A percentile compares a stretch with the other conserved stretches of the same genome.
phyloP scores from a whole-genome alignment of 2,329 filamentous ascomycete genomes.

The Paraphoma sp. region DNA sequence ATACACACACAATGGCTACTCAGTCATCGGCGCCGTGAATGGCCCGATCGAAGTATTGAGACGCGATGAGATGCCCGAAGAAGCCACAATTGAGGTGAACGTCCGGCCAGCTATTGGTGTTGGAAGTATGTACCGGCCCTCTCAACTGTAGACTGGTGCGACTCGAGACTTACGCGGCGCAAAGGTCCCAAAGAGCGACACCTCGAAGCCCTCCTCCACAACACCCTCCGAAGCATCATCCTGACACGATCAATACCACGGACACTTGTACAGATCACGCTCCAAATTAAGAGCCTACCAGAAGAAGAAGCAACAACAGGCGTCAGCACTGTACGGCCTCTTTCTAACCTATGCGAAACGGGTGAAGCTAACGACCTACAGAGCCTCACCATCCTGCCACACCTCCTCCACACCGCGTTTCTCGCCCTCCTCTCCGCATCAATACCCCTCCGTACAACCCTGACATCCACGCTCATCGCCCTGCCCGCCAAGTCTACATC shows the following conservation, averaged over 20 bases:
- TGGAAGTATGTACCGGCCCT: conserved; percentile 64
- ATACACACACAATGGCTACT: conserved; percentile 77
- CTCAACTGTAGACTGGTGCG: not conserved
- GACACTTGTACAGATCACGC: conserved; percentile 77
- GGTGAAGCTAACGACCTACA: conserved; percentile 44
- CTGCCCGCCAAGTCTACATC: conserved; percentile 67
- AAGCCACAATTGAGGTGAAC: conserved; percentile 88
- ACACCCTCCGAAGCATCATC: conserved; percentile 75
- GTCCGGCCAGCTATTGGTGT: conserved; percentile 85
- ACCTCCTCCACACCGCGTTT: conserved; percentile 81
- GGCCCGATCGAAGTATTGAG: conserved; percentile 89
- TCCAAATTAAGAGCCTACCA: conserved; percentile 76
- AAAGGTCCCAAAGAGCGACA: conserved; percentile 66
- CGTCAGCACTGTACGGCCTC: conserved; percentile 61
- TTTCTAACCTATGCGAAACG: conserved; percentile 10
- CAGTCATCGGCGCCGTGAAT: conserved; percentile 85
- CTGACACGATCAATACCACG: conserved; percentile 78
- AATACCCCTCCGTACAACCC: conserved; percentile 77
- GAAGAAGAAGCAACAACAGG: conserved; percentile 70
- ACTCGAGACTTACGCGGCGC: not conserved
- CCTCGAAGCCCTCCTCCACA: conserved; percentile 77
- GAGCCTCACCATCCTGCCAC: conserved; percentile 81
- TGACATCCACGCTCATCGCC: conserved; percentile 82
- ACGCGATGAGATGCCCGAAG: conserved; percentile 89
- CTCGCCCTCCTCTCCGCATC: conserved; percentile 84